Conservation (phyloP, 768 basidiomycete species). For the Boletus sensibilis region DNA sequence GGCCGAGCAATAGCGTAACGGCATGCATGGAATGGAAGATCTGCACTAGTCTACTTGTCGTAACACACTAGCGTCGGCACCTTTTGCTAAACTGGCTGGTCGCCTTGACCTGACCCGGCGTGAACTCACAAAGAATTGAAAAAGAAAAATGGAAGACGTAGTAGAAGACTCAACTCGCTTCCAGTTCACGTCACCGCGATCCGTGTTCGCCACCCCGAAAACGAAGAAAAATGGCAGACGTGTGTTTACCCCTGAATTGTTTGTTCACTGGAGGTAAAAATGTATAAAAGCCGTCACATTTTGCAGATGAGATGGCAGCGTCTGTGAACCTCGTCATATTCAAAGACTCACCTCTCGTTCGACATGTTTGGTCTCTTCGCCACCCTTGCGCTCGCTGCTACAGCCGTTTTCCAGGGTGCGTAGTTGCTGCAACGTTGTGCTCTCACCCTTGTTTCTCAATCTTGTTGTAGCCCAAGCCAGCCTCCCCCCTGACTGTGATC, state of each 20-base stretch:
- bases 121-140: no score
- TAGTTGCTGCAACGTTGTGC: background rate
- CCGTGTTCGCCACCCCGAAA: no score
- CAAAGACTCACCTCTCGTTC: background rate
- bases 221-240: background rate
- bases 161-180: no score
- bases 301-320: background rate
- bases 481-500: conserved; percentile 49
- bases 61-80: no score
- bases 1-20: no score
- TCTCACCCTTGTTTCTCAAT: background rate
- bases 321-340: background rate
- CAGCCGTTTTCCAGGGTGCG: conserved; percentile 18
- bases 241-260: background rate
- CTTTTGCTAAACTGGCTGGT: no score
- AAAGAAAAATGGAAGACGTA: no score
- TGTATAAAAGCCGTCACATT: conserved; percentile 19
- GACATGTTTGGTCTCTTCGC: conserved; percentile 22
- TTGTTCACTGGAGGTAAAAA: background rate
- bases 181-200: no score
- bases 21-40: no score
- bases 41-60: no score
- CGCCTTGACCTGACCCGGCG: no score
- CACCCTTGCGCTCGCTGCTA: conserved; percentile 16
- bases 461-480: conserved; percentile 43